A percentile compares a stretch with the other conserved stretches of the same genome.
Conservation (phyloP, 2,329 filamentous ascomycete genomes). For the Myriosclerotinia duriaeana region DNA sequence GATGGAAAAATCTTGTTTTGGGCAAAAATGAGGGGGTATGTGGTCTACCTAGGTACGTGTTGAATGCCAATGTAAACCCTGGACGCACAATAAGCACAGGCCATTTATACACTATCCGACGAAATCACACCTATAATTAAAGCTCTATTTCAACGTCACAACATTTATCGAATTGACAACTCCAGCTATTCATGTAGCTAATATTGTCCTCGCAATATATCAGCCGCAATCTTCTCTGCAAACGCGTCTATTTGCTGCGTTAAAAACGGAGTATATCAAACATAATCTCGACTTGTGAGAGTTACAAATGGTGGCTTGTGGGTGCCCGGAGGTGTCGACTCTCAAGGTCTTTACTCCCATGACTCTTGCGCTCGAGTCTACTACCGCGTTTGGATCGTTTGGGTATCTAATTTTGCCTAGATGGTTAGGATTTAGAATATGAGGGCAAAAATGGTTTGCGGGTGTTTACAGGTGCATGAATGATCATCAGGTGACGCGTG, state of each 20-base stretch:
- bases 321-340: slow-evolving; percentile 3
- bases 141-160: neutral
- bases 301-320: slow-evolving; percentile 17
- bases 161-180: neutral
- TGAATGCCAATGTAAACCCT: too few species aligned
- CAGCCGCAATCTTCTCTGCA: neutral
- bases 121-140: too few species aligned
- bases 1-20: too few species aligned
- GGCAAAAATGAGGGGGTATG: too few species aligned
- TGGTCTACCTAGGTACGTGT: too few species aligned
- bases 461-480: slow-evolving; percentile 5
- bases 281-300: neutral
- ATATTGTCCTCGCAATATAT: neutral
- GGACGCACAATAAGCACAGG: too few species aligned
- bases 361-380: slow-evolving; percentile 1
- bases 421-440: neutral
- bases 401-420: neutral
- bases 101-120: too few species aligned
- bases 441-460: neutral
- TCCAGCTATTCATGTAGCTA: accelerated
- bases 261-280: neutral
- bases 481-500: too few species aligned
- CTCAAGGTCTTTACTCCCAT: neutral
- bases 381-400: neutral
- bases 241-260: neutral